phyloP scores from a whole-genome alignment of 352 stramenopile genomes.

The Globisporangium nunn region DNA sequence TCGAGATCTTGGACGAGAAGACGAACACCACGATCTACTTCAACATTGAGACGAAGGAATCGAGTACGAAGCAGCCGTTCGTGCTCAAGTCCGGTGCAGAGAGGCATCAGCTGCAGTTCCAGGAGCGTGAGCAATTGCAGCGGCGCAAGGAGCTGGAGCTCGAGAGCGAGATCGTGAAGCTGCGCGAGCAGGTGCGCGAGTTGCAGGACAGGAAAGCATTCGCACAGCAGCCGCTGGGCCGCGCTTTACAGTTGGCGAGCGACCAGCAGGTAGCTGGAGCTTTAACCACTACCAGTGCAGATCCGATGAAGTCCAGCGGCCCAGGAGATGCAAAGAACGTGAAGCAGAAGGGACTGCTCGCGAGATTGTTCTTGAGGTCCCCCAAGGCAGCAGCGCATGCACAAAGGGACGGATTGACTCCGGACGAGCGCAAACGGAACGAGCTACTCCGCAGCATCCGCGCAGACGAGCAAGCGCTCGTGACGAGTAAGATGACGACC shows the following conservation, averaged over 20 bases:
- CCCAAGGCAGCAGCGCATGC: not conserved
- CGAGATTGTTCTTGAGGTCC: conserved; percentile 17
- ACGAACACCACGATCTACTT: conserved; percentile 42
- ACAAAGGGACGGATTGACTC: conserved; percentile 13
- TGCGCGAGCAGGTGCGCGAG: conserved; percentile 48
- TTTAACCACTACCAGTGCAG: too few relatives aligned
- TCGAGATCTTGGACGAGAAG: conserved; percentile 61
- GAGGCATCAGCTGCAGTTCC: conserved; percentile 41
- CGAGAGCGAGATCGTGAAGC: conserved; percentile 58
- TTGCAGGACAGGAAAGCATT: conserved; percentile 31
- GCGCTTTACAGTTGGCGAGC: not conserved
- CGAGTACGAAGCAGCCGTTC: conserved; percentile 38
- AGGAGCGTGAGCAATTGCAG: conserved; percentile 46
- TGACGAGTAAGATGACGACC: conserved; percentile 28
- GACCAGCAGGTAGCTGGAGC: not conserved
- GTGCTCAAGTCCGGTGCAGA: conserved; percentile 48
- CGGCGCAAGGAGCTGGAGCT: conserved; percentile 44
- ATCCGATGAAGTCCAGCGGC: not conserved
- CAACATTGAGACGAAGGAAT: conserved; percentile 79
- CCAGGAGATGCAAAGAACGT: conserved; percentile 6
- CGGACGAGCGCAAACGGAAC: conserved; percentile 30
- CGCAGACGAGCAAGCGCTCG: conserved; percentile 16
- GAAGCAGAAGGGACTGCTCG: conserved; percentile 17
- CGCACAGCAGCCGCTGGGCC: conserved; percentile 18
- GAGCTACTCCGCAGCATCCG: conserved; percentile 23